These are phyloP conservation scores for Cephalotrichum gorgonifer DNA, from an alignment of 2,329 filamentous ascomycete species.

Conservation along the genomic window DNA sequence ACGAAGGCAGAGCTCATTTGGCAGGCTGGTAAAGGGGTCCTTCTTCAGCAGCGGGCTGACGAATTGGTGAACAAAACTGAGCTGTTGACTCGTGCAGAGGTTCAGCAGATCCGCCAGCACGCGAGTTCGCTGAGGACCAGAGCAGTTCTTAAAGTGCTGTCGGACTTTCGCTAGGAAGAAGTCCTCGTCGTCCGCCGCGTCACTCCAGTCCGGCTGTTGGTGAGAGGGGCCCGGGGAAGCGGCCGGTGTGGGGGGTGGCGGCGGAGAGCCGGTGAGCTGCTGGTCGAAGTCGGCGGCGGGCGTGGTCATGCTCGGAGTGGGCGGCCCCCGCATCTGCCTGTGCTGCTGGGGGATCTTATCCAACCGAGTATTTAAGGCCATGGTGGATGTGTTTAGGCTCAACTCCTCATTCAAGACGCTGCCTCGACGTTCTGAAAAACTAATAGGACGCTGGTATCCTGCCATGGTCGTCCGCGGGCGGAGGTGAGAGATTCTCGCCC, in stretches of 20 bases:
- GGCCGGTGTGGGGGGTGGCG: conserved; percentile 54
- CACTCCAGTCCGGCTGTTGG: conserved; percentile 61
- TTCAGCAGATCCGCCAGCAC: conserved; percentile 83
- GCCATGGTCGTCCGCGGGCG: conserved; percentile 21
- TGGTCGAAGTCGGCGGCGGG: conserved; percentile 54
- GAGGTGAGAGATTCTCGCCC: background rate
- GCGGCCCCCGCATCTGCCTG: conserved; percentile 42
- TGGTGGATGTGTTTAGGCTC: conserved; percentile 37
- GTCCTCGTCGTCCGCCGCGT: conserved; percentile 71
- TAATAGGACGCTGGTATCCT: conserved; percentile 38
- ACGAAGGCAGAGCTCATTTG: conserved; percentile 83
- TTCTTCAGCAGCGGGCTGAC: conserved; percentile 92
- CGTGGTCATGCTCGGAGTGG: conserved; percentile 57
- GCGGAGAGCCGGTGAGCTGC: conserved; percentile 48
- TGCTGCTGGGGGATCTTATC: conserved; percentile 40
- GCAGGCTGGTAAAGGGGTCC: conserved; percentile 85
- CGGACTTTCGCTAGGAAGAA: conserved; percentile 70
- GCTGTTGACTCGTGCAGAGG: conserved; percentile 85
- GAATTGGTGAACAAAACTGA: conserved; percentile 94
- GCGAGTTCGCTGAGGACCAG: conserved; percentile 64
- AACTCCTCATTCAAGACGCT: conserved; percentile 48
- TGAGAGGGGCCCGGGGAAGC: conserved; percentile 54
- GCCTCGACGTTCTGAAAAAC: conserved; percentile 52
- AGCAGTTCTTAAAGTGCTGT: conserved; percentile 69
- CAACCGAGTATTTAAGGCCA: conserved; percentile 32